phyloP scores from a whole-genome alignment of 1,284 basidiomycete species.

The Ustilago tritici region DNA sequence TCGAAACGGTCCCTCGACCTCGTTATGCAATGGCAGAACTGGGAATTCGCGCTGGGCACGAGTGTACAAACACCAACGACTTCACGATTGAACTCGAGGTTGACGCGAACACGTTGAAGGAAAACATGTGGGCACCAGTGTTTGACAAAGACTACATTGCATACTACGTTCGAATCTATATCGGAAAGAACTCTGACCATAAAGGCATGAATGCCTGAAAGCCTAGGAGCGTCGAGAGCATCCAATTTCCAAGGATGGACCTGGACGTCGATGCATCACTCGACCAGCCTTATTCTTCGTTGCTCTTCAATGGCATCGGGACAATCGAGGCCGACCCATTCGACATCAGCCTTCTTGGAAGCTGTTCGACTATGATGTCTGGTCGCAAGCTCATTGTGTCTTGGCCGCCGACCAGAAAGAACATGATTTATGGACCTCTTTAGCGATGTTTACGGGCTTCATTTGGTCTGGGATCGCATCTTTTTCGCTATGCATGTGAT shows the following conservation, averaged over 20 bases:
- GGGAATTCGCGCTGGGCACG: neutral
- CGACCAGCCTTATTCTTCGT: neutral
- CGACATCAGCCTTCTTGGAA: neutral
- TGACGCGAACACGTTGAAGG: neutral
- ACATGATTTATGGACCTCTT: neutral
- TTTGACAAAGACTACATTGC: neutral
- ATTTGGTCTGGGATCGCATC: neutral
- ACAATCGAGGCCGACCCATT: neutral
- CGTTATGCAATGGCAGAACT: neutral
- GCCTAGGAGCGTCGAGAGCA: neutral
- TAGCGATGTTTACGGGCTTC: neutral
- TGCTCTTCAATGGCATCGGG: neutral
- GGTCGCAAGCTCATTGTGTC: neutral
- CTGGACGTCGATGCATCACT: neutral
- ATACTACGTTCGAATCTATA: neutral
- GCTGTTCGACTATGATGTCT: neutral
- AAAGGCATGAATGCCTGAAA: neutral
- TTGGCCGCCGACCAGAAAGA: neutral
- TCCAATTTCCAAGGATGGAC: neutral
- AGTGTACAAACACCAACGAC: neutral
- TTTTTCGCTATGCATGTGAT: neutral
- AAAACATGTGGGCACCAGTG: neutral
- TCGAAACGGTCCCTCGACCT: neutral
- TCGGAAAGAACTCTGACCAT: neutral
- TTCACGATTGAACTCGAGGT: neutral